Base-by-base conservation (phyloP, 2,329 filamentous ascomycete genomes). In the Verruconis gallopava region DNA sequence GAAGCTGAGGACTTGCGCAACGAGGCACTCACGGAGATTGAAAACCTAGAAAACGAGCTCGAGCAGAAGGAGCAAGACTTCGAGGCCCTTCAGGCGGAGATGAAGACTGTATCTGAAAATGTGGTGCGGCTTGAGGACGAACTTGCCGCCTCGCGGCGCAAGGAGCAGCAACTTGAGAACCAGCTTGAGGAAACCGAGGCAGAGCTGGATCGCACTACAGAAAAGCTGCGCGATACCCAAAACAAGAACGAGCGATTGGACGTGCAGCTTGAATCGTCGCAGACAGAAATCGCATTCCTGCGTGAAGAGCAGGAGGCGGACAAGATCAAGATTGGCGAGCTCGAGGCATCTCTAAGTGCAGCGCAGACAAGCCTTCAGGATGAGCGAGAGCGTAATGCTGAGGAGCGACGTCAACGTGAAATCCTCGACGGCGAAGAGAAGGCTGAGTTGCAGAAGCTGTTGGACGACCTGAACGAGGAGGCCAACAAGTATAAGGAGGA, bases 251-350 rank as follows among this genome's bases (percentile, higher is more conserved):
- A 93, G 53, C 77, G 88, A 41, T 71, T 96, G 2, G 80, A 82
- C 3, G 85, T 98, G 21, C 88, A 96, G 55, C 81, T 89, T 49
- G 91, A 98, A 61, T 93, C 85, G 4, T 81, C 82, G 44, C 89
- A 95, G 53, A 81, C 81, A 45, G 91, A 98, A 60, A 93, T 96
- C 61, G 79, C 84, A 1, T 98, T 98, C 71, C 62, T 98, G 39
- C 79, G 91, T 2, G 91, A 98, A 57, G 91, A 98, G 65, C 91
- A 98, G 60, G 91, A 98, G 61, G 77, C 75, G 14, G 91, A 98
- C 67, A 98, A 98, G 71, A 93, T 98, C 57, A 88, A 86, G 62
- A 96, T 98, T 53, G 85, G 89, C 28, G 86, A 96, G 54, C 69
- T 96, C 5, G 88, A 96, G 55, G 83, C 85, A 5, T 77, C 80